Evolutionary conservation across 805 yeast species (phyloP), one percentile per base, ranked within the genome.

Genomic region (Clavispora carvajalis): DNA sequence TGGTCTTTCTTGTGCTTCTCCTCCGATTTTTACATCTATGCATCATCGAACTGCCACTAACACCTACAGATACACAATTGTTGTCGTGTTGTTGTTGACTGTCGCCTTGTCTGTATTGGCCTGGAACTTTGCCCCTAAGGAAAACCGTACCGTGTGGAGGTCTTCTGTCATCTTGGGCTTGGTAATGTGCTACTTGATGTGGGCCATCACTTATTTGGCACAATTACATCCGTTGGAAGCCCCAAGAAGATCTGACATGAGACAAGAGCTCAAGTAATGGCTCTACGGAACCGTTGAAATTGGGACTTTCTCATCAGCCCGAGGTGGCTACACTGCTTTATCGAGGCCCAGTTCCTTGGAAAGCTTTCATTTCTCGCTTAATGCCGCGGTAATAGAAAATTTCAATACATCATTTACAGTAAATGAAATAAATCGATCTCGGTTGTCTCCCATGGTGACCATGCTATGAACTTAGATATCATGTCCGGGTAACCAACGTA

Each of bases 161-260:
- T 67, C 73, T 2, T 66, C 80, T 63, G 57, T 69, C 30, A 78
- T 81, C 37, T 69, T 85, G 47, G 74, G 86, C 7, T 60, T 85
- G 51, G 74, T 87, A 17, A 81, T 85, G 90, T 81, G 85, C 67
- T 85, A 74, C 60, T 69, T 85, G 57, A 82, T 85, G 90, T 85
- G 95, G 95, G 97, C 96, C 23, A 81, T 89, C 55, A 89, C 97
- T 7, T 89, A 88, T 58, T 70, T 89, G 49, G 74, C 80, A 43
- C 97, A 90, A 60, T 69, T 90, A 44, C 96, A 90, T 63, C 97
- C 97, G 6, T 71, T 90, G 55, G 95, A 87, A 44, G 88, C 79
- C 33, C 97, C 97, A 31, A 85, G 84, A 60, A 79, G 97, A 54
- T 79, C 95, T 1, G 96, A 90, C 57, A 66, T 89, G 60, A 81